phyloP scores from a whole-genome alignment of 352 stramenopile species.

The Phytophthora capsici region DNA sequence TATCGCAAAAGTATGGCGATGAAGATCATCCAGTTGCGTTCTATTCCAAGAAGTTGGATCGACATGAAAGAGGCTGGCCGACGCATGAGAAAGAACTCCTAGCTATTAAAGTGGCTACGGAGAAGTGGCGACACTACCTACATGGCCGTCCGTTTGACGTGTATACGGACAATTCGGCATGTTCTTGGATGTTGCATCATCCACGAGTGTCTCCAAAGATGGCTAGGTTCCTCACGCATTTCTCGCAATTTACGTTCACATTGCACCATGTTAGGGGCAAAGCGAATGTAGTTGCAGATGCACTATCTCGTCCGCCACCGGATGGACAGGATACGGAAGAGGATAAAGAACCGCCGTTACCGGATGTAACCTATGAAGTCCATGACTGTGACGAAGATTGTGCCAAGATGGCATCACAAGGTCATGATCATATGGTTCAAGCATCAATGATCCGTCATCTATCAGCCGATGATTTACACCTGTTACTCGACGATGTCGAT shows the following conservation, averaged over 20 bases:
- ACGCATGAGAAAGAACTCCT: constrained; percentile 23
- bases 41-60: constrained; percentile 13
- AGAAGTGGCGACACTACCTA: constrained; percentile 19
- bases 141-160: constrained; percentile 15
- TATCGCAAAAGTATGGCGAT: constrained; percentile 12
- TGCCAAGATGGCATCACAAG: neutral
- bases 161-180: constrained; percentile 8
- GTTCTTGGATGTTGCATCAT: constrained; percentile 18
- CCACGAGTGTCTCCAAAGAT: constrained; percentile 11
- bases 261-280: constrained; percentile 20
- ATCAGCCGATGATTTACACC: neutral
- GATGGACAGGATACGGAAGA: constrained; percentile 1
- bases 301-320: neutral
- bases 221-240: constrained; percentile 16
- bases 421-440: neutral
- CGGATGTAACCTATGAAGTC: constrained; percentile 1
- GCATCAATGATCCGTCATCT: constrained; percentile 5
- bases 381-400: constrained; percentile 4
- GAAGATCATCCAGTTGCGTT: constrained; percentile 21
- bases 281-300: constrained; percentile 6
- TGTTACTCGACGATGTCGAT: constrained; percentile 13
- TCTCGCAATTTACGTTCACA: constrained; percentile 11
- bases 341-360: constrained; percentile 1
- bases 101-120: constrained; percentile 13
- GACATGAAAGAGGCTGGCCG: constrained; percentile 14